These are phyloP conservation scores for Xanthoconium purpureum DNA, from an alignment of 768 basidiomycete species.

Conservation along the genomic window DNA sequence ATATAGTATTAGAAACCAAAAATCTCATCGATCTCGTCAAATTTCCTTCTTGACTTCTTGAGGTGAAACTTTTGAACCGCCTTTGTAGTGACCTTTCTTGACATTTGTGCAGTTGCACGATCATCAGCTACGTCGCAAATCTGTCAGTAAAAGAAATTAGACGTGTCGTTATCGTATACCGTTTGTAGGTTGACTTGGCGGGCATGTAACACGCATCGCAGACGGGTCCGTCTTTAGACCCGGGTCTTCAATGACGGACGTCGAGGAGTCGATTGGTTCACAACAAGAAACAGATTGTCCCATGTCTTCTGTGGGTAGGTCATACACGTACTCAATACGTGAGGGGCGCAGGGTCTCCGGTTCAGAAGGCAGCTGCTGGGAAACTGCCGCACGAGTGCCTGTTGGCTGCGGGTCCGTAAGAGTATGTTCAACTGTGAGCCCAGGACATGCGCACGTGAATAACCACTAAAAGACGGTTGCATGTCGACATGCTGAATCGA, in stretches of 20 bases:
- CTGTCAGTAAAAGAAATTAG: not conserved
- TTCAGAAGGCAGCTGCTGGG: not conserved
- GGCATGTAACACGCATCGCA: not conserved
- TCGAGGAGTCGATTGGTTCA: not conserved
- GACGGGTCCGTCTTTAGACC: not conserved
- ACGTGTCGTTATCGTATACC: not conserved
- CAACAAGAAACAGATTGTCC: constrained; percentile 10
- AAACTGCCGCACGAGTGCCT: not conserved
- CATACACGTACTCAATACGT: not conserved
- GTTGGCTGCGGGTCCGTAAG: constrained; percentile 18
- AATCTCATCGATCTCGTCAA: constrained; percentile 28
- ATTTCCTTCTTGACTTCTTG: constrained; percentile 19
- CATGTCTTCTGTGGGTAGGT: constrained; percentile 12
- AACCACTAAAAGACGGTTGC: constrained; percentile 27
- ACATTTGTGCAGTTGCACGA: not conserved
- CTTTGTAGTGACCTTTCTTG: not conserved
- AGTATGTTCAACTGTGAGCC: not conserved
- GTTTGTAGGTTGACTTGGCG: not conserved
- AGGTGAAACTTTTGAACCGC: constrained; percentile 2
- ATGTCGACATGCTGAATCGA: constrained; percentile 24
- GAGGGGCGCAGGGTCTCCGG: not conserved
- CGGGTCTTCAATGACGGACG: not conserved
- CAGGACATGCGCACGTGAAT: constrained; percentile 31
- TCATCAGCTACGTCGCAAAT: not conserved
- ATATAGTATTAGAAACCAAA: constrained; percentile 21